Base-by-base conservation (phyloP, 2,329 filamentous ascomycete species). In the Pseudohalonectria lignicola region DNA sequence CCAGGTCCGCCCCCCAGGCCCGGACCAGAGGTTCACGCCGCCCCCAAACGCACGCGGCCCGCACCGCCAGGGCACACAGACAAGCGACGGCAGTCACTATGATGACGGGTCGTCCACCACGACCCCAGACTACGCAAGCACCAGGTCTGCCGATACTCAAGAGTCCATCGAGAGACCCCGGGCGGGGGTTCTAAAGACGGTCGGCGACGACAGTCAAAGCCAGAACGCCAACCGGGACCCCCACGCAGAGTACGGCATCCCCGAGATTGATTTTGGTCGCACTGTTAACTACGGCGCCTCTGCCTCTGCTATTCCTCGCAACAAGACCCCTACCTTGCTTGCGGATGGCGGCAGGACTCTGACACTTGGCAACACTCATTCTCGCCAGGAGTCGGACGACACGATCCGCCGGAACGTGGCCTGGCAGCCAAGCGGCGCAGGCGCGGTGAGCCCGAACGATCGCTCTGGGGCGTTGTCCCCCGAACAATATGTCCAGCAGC, bases 401-500 rank as follows among this genome's bases (percentile, higher is more conserved):
- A 73, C 74, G 6, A 59, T 64, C 26, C 72, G 76, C 43, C 74
- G 78, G 48, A n/a, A n/a, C n/a, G 64, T 92, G 45, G 66, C 80
- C 4, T 95, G 88, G 88, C 82, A 87, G 47, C 86, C 88, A 5
- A 79, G 73, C 26, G 74, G 75, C 52, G 63, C 66, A 3, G 61
- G 68, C 26, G 59, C 64, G 26, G 66, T 65, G 9, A 64, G 65
- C 15, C 60, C 64, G 20, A 56, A 64, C 12, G 67, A 69, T n/a
- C 67, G 62, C 1, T 5, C 41, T 1, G 40, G 39, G 31, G 62
- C 60, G 8, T 53, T 94, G 11, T 83, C 81, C 4, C 71, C 86
- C 0, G 86, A 94, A 54, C 78, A 93, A 49, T 94, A 82, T 60
- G 86, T 94, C 5, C 77, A 86, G 49, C 81, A 90, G 48, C 78